Percentiles rank a stretch among this genome's conserved stretches.
phyloP scores from a whole-genome alignment of 805 yeast genomes.

The Saccharomycopsis synnaedendra region DNA sequence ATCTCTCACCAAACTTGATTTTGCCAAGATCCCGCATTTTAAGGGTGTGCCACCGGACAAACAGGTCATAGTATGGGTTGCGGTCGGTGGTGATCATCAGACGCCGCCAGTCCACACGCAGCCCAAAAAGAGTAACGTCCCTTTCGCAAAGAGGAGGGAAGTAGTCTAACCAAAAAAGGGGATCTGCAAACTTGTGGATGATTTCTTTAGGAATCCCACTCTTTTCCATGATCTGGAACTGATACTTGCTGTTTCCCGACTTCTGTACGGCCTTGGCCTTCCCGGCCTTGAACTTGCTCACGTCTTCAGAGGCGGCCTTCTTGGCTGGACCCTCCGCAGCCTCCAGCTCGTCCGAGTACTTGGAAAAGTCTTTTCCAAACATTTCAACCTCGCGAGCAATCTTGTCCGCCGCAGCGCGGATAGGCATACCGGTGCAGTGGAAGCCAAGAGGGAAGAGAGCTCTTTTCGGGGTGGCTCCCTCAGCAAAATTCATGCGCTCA shows the following conservation, averaged over 20 bases:
- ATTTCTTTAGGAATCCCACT: conserved; percentile 80
- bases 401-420: conserved; percentile 91
- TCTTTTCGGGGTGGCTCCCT: conserved; percentile 32
- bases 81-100: conserved; percentile 90
- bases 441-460: conserved; percentile 94
- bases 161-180: conserved; percentile 79
- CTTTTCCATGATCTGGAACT: conserved; percentile 93
- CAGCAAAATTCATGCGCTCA: conserved; percentile 78
- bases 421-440: conserved; percentile 99
- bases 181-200: conserved; percentile 79
- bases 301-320: conserved; percentile 49
- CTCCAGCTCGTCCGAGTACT: conserved; percentile 40
- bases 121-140: conserved; percentile 76
- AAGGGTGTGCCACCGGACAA: conserved; percentile 94
- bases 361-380: conserved; percentile 74
- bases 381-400: conserved; percentile 83
- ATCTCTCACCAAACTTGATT: conserved; percentile 96
- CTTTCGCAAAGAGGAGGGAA: conserved; percentile 85
- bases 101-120: conserved; percentile 97
- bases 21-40: conserved; percentile 74
- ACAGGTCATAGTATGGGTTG: conserved; percentile 90
- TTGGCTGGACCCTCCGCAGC: conserved; percentile 17
- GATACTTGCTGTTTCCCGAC: conserved; percentile 88
- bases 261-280: conserved; percentile 92
- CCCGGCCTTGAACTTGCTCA: conserved; percentile 83